A percentile compares a stretch with the other conserved stretches of the same genome.
phyloP scores from a whole-genome alignment of 441 rosid genomes.

The Gossypium davidsonii region DNA sequence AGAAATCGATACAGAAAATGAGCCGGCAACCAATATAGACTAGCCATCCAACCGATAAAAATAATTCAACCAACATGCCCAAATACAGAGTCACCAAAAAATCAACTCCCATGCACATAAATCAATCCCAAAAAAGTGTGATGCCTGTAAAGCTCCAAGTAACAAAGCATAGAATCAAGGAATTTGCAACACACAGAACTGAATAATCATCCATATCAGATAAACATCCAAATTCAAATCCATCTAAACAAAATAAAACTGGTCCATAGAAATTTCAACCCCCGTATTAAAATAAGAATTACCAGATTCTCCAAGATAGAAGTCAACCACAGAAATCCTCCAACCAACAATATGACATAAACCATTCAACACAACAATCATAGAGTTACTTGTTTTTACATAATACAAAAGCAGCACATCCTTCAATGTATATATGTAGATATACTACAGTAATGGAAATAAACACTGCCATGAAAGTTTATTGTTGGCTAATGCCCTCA shows the following conservation, averaged over 20 bases:
- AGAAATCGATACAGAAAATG: not conserved
- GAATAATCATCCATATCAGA: conserved; percentile 24
- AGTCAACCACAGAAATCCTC: conserved; percentile 27
- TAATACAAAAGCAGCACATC: conserved; percentile 50
- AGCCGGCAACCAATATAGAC: not conserved
- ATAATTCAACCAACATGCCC: conserved; percentile 20
- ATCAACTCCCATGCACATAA: conserved; percentile 7
- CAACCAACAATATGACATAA: conserved; percentile 31
- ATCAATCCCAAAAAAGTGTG: conserved; percentile 13
- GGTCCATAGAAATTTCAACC: conserved; percentile 21
- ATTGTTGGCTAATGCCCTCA: conserved; percentile 40
- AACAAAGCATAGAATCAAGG: conserved; percentile 4
- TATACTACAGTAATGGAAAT: conserved; percentile 38
- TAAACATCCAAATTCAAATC: conserved; percentile 29
- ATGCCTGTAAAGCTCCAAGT: conserved; percentile 5
- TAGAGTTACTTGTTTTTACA: conserved; percentile 24
- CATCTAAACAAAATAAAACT: conserved; percentile 26
- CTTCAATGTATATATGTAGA: conserved; percentile 15
- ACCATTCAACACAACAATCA: conserved; percentile 31
- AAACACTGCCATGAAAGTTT: conserved; percentile 46
- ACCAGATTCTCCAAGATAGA: conserved; percentile 1
- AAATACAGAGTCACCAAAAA: conserved; percentile 12
- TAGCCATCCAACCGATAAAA: conserved; percentile 10
- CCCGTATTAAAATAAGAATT: not conserved
- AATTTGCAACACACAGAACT: conserved; percentile 16